Evolutionary conservation across 2,329 filamentous ascomycete species (phyloP).

Genomic region (Nothophaeocryptopus gaeumannii): DNA sequence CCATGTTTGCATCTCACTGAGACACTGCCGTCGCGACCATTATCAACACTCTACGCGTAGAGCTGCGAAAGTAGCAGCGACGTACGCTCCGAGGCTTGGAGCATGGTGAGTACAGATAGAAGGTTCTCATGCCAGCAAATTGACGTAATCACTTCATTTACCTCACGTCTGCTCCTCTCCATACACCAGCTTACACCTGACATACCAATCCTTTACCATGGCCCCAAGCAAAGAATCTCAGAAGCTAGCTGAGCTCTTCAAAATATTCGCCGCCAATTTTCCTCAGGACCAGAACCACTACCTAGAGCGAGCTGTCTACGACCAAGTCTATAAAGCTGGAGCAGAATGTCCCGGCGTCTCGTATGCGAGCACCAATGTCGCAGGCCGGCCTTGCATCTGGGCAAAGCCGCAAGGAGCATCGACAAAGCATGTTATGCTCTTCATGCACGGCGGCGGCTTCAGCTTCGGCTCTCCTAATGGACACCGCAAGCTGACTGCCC

Average conservation of each 20-base stretch:
- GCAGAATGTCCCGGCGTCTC: slow-evolving; percentile 24
- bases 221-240: slow-evolving; percentile 28
- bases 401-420: slow-evolving; percentile 22
- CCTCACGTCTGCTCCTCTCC: background rate
- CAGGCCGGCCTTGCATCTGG: slow-evolving; percentile 24
- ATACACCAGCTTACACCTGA: background rate
- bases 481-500: slow-evolving; percentile 28
- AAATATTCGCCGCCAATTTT: slow-evolving; percentile 15
- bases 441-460: slow-evolving; percentile 29
- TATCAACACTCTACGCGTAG: too few relatives aligned
- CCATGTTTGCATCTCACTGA: too few relatives aligned
- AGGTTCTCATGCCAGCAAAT: too few relatives aligned
- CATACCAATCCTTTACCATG: slow-evolving; percentile 16
- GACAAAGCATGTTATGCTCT: slow-evolving; percentile 19
- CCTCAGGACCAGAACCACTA: slow-evolving; percentile 19
- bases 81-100: too few relatives aligned
- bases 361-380: slow-evolving; percentile 22
- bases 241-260: slow-evolving; percentile 23
- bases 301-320: slow-evolving; percentile 25
- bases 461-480: slow-evolving; percentile 25
- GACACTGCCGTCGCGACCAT: too few relatives aligned
- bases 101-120: too few relatives aligned
- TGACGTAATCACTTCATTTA: too few relatives aligned
- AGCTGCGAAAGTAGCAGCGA: too few relatives aligned
- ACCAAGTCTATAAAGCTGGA: slow-evolving; percentile 25